Conservation (phyloP, 2,329 filamentous ascomycete species). For the Sclerotinia subarctica region DNA sequence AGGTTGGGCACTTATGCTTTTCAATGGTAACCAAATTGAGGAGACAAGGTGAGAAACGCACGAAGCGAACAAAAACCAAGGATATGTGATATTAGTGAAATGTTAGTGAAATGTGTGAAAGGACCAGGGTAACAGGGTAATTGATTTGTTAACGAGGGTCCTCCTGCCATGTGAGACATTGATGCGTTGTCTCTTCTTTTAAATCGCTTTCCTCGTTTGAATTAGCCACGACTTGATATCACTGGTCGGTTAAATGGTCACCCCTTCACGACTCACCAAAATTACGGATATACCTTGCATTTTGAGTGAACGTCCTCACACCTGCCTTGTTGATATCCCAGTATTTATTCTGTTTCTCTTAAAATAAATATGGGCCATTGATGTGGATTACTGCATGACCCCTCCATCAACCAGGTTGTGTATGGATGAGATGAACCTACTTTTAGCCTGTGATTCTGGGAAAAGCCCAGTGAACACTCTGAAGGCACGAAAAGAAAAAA, state of each 20-base stretch:
- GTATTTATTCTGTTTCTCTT: not conserved
- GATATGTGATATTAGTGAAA: slow-evolving; percentile 11
- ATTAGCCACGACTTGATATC: slow-evolving; percentile 12
- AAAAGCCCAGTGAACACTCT: too few relatives aligned
- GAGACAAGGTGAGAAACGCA: slow-evolving; percentile 19
- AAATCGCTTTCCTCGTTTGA: slow-evolving; percentile 8
- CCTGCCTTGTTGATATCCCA: not conserved
- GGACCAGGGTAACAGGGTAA: not conserved
- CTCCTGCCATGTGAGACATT: slow-evolving; percentile 30
- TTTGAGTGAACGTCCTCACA: not conserved
- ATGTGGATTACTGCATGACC: not conserved
- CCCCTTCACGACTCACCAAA: slow-evolving; percentile 4
- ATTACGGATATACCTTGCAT: not conserved
- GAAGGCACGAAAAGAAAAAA: slow-evolving; percentile 1
- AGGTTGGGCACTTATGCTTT: slow-evolving; percentile 33
- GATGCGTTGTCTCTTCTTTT: slow-evolving; percentile 33
- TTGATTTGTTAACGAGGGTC: slow-evolving; percentile 16
- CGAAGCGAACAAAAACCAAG: slow-evolving; percentile 11
- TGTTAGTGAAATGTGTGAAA: not conserved
- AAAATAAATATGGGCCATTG: slow-evolving; percentile 4
- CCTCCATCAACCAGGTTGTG: slow-evolving; percentile 5
- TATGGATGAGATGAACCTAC: not conserved
- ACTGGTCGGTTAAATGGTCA: slow-evolving; percentile 3
- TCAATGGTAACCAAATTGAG: slow-evolving; percentile 20
- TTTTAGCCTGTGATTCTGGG: not conserved